Evolutionary conservation across 2,329 filamentous ascomycete genomes (phyloP).

Genomic region (Dryadomyces quercus-mongolicae): DNA sequence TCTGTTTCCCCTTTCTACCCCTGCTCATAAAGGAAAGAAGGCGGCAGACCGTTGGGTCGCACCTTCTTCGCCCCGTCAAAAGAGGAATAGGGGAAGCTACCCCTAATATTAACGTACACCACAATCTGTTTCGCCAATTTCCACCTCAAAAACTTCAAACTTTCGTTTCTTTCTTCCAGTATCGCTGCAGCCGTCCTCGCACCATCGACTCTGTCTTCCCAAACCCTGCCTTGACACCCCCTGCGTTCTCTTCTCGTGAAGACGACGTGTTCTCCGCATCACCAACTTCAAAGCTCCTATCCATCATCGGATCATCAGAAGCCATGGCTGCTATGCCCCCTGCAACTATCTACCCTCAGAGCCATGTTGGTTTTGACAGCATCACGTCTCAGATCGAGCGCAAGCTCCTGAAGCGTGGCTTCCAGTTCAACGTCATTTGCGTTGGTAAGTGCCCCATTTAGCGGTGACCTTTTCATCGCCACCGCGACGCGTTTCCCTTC

Average conservation of each 20-base stretch:
- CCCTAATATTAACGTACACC: conserved; percentile 12
- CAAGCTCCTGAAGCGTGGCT: conserved; percentile 98
- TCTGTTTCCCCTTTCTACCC: conserved; percentile 10
- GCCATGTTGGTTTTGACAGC: conserved; percentile 99
- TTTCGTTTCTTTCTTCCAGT: conserved; percentile 15
- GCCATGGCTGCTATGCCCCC: conserved; percentile 52
- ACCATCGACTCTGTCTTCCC: neutral
- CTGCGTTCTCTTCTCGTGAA: conserved; percentile 11
- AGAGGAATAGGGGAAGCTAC: conserved; percentile 3
- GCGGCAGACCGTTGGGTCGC: conserved; percentile 9
- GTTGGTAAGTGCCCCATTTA: conserved; percentile 59
- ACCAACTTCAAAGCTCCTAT: conserved; percentile 9
- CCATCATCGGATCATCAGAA: conserved; percentile 10
- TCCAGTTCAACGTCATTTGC: conserved; percentile 96
- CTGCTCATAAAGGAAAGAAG: conserved; percentile 18
- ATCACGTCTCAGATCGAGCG: conserved; percentile 99
- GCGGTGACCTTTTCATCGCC: neutral
- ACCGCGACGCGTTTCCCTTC: neutral
- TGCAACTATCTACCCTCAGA: conserved; percentile 73
- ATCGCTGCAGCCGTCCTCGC: neutral
- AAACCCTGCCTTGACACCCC: neutral
- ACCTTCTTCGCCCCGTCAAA: neutral
- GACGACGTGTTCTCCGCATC: conserved; percentile 1
- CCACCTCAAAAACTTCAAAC: neutral
- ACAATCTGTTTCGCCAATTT: conserved; percentile 6